phyloP scores from a whole-genome alignment of 352 stramenopile species.

The Saprolegnia parasitica region DNA sequence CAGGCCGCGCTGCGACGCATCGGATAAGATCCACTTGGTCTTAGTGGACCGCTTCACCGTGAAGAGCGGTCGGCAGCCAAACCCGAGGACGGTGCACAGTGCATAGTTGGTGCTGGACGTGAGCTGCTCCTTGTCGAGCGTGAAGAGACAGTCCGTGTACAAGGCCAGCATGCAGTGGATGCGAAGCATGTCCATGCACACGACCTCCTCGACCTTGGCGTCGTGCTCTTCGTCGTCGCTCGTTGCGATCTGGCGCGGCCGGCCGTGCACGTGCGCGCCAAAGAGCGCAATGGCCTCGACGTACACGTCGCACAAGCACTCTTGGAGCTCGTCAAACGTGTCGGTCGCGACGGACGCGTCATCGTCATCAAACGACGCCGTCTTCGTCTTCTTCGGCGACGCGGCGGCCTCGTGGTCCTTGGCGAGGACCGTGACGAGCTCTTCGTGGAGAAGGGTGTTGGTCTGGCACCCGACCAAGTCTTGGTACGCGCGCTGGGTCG shows the following conservation, averaged over 20 bases:
- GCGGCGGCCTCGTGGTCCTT: conserved; percentile 1
- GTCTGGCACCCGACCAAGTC: neutral
- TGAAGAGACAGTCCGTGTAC: conserved; percentile 68
- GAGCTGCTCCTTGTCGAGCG: conserved; percentile 77
- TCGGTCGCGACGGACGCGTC: neutral
- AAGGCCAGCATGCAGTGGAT: conserved; percentile 65
- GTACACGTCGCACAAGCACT: conserved; percentile 12
- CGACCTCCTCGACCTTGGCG: conserved; percentile 18
- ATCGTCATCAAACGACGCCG: conserved; percentile 1
- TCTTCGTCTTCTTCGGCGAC: neutral
- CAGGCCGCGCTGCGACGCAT: conserved; percentile 54
- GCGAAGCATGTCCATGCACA: conserved; percentile 45
- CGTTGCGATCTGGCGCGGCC: neutral
- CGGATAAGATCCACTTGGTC: conserved; percentile 65
- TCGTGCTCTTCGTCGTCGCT: neutral
- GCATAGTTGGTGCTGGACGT: conserved; percentile 54
- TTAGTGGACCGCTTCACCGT: conserved; percentile 67
- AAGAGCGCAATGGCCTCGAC: neutral
- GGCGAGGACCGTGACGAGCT: conserved; percentile 12
- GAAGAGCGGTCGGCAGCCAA: conserved; percentile 69
- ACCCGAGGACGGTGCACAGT: conserved; percentile 69
- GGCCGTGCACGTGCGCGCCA: neutral
- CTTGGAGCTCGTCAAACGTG: conserved; percentile 15
- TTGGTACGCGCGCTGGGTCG: conserved; percentile 10
- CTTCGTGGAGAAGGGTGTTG: conserved; percentile 19